phyloP scores from a whole-genome alignment of 1,139 yeast genomes.

The Arxiozyma slooffiae region DNA sequence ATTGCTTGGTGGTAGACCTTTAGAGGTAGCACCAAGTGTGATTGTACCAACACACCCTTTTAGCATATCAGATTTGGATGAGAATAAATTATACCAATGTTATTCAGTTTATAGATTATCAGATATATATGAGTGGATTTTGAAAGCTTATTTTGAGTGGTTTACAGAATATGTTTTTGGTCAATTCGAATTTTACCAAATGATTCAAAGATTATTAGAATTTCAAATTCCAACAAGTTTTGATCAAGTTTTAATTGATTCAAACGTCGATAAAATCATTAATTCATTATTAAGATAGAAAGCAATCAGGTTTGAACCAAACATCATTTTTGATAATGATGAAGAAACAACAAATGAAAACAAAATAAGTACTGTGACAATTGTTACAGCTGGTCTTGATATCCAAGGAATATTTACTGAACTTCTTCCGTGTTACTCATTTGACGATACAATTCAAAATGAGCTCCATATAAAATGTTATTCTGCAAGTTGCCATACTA shows the following conservation, averaged over 20 bases:
- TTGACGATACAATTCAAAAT: slow-evolving; percentile 5
- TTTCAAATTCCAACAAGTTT: slow-evolving; percentile 28
- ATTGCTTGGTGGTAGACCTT: slow-evolving; percentile 27
- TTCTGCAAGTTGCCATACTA: slow-evolving; percentile 26
- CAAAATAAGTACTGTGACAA: slow-evolving; percentile 20
- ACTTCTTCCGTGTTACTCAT: slow-evolving; percentile 32
- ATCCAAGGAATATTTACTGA: slow-evolving; percentile 40
- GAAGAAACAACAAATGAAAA: neutral
- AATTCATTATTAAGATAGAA: slow-evolving; percentile 38
- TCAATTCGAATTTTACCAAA: slow-evolving; percentile 44
- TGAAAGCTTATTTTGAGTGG: slow-evolving; percentile 33
- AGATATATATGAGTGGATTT: slow-evolving; percentile 43
- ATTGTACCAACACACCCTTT: slow-evolving; percentile 53
- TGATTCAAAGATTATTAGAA: slow-evolving; percentile 44
- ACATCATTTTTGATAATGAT: neutral
- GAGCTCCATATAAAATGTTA: slow-evolving; percentile 9
- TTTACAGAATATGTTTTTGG: slow-evolving; percentile 37
- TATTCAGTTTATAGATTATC: slow-evolving; percentile 43
- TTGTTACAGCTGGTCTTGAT: slow-evolving; percentile 26
- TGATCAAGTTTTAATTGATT: slow-evolving; percentile 30
- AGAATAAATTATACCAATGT: slow-evolving; percentile 42
- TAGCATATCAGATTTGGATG: slow-evolving; percentile 41
- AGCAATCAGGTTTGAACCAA: slow-evolving; percentile 35
- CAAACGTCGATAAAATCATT: slow-evolving; percentile 39
- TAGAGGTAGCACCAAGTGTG: slow-evolving; percentile 43